Base-by-base conservation (phyloP, 768 basidiomycete genomes). In the Nidularia pulvinata region DNA sequence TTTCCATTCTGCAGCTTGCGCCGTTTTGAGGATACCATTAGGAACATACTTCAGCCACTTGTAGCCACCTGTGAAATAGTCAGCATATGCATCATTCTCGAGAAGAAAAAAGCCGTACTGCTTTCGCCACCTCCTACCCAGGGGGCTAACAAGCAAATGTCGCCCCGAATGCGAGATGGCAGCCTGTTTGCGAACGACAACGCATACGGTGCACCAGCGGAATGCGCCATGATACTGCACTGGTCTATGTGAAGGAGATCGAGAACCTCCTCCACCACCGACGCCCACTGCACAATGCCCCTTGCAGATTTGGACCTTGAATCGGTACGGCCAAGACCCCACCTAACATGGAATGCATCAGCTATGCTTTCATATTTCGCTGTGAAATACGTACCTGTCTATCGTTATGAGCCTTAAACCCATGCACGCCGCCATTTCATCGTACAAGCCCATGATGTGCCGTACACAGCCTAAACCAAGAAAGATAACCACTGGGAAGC, bases 11-110 rank as follows among this genome's bases (percentile, higher is more conserved):
- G 96, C 96, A 4, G 94, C 92, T 68, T 96, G 95, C 0, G 95
- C 96, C 0, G 95, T 95, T 74, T 91, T 94, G 57, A 99, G 77
- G 37, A 99, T 84, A 32, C 91, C 86, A 55, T 91, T 92, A 1
- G 96, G 96, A 5, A 99, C 91, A 65, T 95, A 98, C 69, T 95
- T 96, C 50, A 99, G 80, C 94, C 95, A 98, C 64, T 89, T 95
- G 73, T 97, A 98, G 13, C 92, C 88, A 62, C 81, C 89, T 91
- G 57, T 7, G 50, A 53, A 57, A 60, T 36, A 60, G 10, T 59
- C 48, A n/a, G n/a, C n/a, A n/a, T n/a, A n/a, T n/a, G n/a, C n/a
- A n/a, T n/a, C 46, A 54, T 19, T 33, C 33, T 35, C 49, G 7
- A 47, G 22, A 7, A 39, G 47, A 1, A 46, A 33, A 30, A 25